Evolutionary conservation across 202 grass and related monocot genomes (phyloP).

Genomic region (Brachypodium distachyon): DNA sequence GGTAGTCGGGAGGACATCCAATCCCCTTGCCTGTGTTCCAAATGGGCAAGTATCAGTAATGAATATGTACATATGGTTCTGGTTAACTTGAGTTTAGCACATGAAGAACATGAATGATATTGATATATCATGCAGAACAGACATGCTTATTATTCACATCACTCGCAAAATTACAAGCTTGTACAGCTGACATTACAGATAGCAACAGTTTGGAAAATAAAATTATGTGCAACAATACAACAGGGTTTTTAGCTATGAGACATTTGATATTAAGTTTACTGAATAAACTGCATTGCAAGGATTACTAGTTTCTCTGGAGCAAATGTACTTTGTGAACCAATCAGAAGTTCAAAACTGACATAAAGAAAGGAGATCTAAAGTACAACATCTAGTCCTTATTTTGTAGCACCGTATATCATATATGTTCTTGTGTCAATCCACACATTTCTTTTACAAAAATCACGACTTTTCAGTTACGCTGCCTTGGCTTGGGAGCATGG

Average conservation of each 20-base stretch:
- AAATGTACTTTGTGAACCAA: neutral
- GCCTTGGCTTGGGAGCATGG: too few species aligned
- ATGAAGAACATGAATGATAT: neutral
- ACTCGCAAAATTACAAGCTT: neutral
- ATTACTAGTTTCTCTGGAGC: neutral
- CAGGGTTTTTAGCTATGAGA: neutral
- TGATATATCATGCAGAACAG: neutral
- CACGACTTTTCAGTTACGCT: too few species aligned
- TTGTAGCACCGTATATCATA: too few species aligned
- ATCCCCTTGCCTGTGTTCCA: constrained; percentile 63
- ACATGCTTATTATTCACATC: neutral
- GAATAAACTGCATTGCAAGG: neutral
- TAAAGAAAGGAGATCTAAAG: neutral
- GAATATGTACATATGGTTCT: neutral
- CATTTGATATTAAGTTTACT: neutral
- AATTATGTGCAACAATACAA: neutral
- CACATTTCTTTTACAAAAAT: too few species aligned
- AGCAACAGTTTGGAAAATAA: too few species aligned
- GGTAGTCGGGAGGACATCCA: constrained; percentile 87
- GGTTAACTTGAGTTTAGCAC: neutral
- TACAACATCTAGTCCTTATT: neutral
- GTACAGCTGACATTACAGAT: neutral
- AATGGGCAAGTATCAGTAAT: constrained; percentile 6
- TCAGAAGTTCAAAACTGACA: neutral
- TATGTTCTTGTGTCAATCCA: too few species aligned